These are phyloP conservation scores for Solanum pimpinellifolium DNA, from an alignment of 257 asterid species.

Conservation along the genomic window DNA sequence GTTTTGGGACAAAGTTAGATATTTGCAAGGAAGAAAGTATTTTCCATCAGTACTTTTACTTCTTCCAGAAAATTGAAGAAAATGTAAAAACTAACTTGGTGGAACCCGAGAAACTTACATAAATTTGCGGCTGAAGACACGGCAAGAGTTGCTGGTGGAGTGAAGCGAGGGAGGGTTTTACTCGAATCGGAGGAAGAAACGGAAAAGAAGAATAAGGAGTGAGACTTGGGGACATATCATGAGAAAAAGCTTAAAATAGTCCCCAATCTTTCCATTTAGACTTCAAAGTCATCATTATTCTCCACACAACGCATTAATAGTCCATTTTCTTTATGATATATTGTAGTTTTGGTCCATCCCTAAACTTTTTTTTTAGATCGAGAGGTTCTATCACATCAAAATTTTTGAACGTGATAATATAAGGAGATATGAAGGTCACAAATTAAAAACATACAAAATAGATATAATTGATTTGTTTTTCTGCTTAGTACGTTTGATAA, in stretches of 20 bases:
- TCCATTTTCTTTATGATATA: background rate
- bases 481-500: background rate
- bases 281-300: background rate
- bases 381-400: background rate
- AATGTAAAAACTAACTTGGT: background rate
- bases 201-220: background rate
- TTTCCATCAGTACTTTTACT: background rate
- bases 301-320: background rate
- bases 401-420: no score
- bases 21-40: background rate
- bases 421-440: background rate
- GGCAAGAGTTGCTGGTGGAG: background rate
- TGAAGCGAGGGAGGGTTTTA: background rate
- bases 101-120: background rate
- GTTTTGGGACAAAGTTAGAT: background rate
- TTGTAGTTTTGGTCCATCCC: background rate
- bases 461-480: fast-evolving
- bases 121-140: background rate
- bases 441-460: no score
- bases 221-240: background rate
- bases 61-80: background rate
- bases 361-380: no score
- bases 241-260: background rate
- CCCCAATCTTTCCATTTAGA: background rate
- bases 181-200: background rate